Evolutionary conservation across 345 rosid genomes (phyloP).

Genomic region (Acer negundo): DNA sequence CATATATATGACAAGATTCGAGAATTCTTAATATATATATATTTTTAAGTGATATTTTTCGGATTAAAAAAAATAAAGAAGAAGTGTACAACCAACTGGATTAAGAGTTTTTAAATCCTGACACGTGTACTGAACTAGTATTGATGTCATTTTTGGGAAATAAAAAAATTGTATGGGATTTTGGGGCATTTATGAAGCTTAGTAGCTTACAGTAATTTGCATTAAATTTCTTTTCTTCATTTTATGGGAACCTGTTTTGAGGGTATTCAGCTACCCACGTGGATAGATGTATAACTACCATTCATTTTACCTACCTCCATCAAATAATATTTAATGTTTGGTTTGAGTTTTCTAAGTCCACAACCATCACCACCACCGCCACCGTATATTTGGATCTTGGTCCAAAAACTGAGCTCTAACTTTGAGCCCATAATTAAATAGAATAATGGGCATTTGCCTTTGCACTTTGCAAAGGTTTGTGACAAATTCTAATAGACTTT

Average conservation of each 20-base stretch:
- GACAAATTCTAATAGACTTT: too few relatives aligned
- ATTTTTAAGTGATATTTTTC: too few relatives aligned
- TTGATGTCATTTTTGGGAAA: too few relatives aligned
- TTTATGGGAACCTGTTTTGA: neutral
- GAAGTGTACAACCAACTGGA: too few relatives aligned
- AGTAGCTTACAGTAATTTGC: neutral
- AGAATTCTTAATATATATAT: too few relatives aligned
- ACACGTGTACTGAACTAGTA: too few relatives aligned
- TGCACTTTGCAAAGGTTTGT: too few relatives aligned
- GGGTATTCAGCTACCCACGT: conserved; percentile 21
- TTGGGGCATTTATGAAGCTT: neutral
- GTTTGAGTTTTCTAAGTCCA: neutral
- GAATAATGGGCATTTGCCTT: neutral
- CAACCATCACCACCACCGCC: neutral
- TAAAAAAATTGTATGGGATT: neutral
- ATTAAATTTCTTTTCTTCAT: neutral
- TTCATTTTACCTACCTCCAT: conserved; percentile 27
- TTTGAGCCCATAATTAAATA: neutral
- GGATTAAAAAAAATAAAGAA: too few relatives aligned
- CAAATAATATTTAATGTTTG: neutral
- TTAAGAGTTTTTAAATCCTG: too few relatives aligned
- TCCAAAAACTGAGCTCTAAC: neutral
- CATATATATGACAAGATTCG: too few relatives aligned
- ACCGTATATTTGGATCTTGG: neutral
- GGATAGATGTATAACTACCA: conserved; percentile 23